Base-by-base conservation (phyloP, 768 basidiomycete species). In the Tricholoma sp. region DNA sequence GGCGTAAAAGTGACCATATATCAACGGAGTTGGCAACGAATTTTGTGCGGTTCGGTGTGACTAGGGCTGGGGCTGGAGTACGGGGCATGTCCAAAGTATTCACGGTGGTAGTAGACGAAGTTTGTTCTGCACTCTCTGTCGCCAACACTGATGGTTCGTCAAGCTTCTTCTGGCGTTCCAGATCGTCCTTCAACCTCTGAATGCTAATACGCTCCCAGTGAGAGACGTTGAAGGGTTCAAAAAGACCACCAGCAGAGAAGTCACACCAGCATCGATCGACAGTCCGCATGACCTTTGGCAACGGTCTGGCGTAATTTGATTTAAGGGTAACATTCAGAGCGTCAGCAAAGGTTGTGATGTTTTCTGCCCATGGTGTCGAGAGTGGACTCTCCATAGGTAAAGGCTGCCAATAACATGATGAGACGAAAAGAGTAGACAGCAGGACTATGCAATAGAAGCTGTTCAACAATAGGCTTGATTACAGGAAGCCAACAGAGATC, bases 361-460 rank as follows among this genome's bases (percentile, higher is more conserved):
- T 84, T 47, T 80, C 76, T 4, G 84, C 71, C 87, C 87, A 90
- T 9, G 88, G 86, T 16, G 66, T 68, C 11, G 82, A 79, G 57
- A 92, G 83, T 0, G 79, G 75, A 24, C 79, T 83, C 59, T 85
- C 80, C 49, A 84, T 69, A 21, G 86, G 81, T 56, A 91, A 83
- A 29, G 92, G 89, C 60, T 89, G 88, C 91, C 91, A 93, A 71
- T 92, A 92, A 69, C 91, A 94, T 16, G 91, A 89, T 14, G 91
- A 89, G 59, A 91, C 77, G 68, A 91, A 93, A 50, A 93, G 79
- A n/a, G 91, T 88, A 0, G 83, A 79, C 12, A 94, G 82, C 19
- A 94, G 79, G 21, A 91, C 78, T 55, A 94, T 86, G 76, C 91
- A 94, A 69, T 94, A 94, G 69, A 92, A 91, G 65, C 91, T 94